Base-by-base conservation (phyloP, 345 rosid species). In the Stellera chamaejasme region DNA sequence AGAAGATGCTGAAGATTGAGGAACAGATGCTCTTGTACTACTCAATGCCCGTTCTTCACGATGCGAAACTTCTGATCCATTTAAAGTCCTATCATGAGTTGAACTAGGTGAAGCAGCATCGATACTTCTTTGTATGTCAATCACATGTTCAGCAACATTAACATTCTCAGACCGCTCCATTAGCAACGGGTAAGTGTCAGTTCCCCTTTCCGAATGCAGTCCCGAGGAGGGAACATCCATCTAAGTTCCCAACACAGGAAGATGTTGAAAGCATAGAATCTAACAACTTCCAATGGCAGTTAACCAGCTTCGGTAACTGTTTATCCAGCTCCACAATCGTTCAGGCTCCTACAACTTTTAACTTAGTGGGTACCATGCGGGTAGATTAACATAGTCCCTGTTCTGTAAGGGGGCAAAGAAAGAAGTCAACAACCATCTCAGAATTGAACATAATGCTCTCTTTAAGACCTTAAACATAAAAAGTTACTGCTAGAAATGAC, bases 151-250 rank as follows among this genome's bases (percentile, higher is more conserved):
- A 41, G 69, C 62, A 49, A 69, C 43, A 73, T 45, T 63, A 61
- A 53, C 45, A 60, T 28, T 77, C 59, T 78, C 86, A 2, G 79
- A 56, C 58, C 69, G 79, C 79, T 89, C 99, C 97, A 93, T 93
- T 65, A 82, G 72, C 65, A 80, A 73, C 0, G 83, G 84, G 67
- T 27, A 79, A 48, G 61, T 69, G 14, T 78, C 77, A 50, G 63
- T 73, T 66, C 52, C 69, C 60, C 63, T 73, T 54, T 74, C 76
- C 65, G 66, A 65, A 65, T 66, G 69, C 66, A 44, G 76, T 77
- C 80, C 85, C 72, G 43, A 48, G 41, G 76, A 69, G 77, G 85
- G 74, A 79, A 79, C 87, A 72, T 80, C 95, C 96, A 88, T 92
- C 85, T 81, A 81, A 69, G 69, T 74, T 65, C 71, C 70, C 75